Percentiles rank a stretch among this genome's conserved stretches.
These are phyloP conservation scores for Syzygium malaccense DNA, from an alignment of 441 rosid genomes.

Conservation along the genomic window DNA sequence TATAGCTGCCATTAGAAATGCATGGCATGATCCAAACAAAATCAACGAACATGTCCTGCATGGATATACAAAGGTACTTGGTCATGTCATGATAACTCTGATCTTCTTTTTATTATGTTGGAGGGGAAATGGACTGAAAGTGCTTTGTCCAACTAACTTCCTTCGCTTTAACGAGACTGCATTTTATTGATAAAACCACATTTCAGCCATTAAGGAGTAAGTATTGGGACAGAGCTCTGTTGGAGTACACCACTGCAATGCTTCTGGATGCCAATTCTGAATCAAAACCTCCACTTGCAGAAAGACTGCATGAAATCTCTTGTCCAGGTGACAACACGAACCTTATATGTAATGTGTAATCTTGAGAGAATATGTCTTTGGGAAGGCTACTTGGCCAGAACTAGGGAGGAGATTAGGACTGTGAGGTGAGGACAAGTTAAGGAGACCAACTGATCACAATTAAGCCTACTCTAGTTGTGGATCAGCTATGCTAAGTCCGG, in stretches of 20 bases:
- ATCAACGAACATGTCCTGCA: constrained; percentile 42
- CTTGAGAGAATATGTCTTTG: neutral
- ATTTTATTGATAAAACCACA: neutral
- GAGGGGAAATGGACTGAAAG: neutral
- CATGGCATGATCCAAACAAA: constrained; percentile 69
- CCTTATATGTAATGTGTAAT: neutral
- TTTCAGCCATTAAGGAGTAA: constrained; percentile 50
- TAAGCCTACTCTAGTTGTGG: neutral
- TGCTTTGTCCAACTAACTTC: neutral
- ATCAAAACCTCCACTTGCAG: constrained; percentile 26
- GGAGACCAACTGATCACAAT: neutral
- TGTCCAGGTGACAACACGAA: constrained; percentile 31
- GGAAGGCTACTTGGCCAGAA: neutral
- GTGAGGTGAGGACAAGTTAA: neutral
- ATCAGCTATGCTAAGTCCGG: neutral
- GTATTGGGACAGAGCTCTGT: constrained; percentile 63
- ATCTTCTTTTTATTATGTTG: neutral
- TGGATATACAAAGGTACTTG: constrained; percentile 77
- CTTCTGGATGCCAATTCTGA: constrained; percentile 21
- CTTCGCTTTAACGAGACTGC: neutral
- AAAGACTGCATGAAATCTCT: constrained; percentile 44
- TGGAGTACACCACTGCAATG: constrained; percentile 55
- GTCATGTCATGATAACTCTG: neutral
- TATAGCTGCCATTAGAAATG: constrained; percentile 51
- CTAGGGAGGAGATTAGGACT: neutral